Base-by-base conservation (phyloP, 2,329 filamentous ascomycete genomes). In the Fonsecaea pedrosoi region DNA sequence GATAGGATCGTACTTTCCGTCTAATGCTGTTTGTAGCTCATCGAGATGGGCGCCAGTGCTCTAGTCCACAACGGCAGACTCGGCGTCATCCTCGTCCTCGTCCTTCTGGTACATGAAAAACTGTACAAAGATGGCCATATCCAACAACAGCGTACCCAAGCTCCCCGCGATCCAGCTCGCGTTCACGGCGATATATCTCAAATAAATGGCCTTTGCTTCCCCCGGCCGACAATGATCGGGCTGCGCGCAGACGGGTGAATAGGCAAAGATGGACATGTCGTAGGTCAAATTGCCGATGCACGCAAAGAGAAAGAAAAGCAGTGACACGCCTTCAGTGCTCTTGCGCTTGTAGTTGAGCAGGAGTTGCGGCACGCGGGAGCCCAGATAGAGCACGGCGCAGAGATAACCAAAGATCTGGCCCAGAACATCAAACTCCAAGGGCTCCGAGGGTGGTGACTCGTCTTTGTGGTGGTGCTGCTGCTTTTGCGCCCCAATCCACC, bases 291-390 rank as follows among this genome's bases (percentile, higher is more conserved):
- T 99, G 1, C 95, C 95, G 5, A 98, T 87, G 76, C 94, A 98
- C 4, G 95, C 95, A 77, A 99, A 98, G 25, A 98, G 83, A 82
- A 98, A 98, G 80, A 98, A 99, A 10, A 98, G 85, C 81, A 97
- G 89, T 71, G 91, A 94, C 21, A 99, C 90, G 3, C 95, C 95
- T 64, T 98, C 94, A 0, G 94, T 97, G 53, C 90, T 94, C 81
- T 96, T 96, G 69, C 95, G 90, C 21, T 92, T 88, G 82, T 92
- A 96, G 79, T 98, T 99, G 61, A 98, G 87, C 7, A 97, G 84
- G 1, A 99, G 84, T 80, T 99, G 95, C 0, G 95, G 95, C 6
- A 98, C 80, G 8, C 95, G 90, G 0, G 91, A 95, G 25, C 92
- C 92, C 10, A 98, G 91, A 75, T 99, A 98, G 4, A 97, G 84